Evolutionary conservation across 2,329 filamentous ascomycete species (phyloP).

Genomic region (Talaromyces sp.): DNA sequence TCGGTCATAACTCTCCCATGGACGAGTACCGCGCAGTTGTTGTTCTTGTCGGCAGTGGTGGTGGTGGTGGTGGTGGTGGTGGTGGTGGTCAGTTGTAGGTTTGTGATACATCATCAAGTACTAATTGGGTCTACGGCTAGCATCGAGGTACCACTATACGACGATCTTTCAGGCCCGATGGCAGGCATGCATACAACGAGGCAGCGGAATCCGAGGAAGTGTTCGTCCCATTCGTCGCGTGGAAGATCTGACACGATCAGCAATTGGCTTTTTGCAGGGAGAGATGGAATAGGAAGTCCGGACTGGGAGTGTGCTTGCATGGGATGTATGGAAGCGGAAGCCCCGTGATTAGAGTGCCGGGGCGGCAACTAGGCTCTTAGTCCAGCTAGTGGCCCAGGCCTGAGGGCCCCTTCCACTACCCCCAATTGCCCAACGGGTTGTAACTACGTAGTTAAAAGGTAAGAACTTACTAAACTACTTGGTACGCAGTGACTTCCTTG

Average conservation of each 20-base stretch:
- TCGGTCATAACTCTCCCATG: not conserved
- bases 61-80: not conserved
- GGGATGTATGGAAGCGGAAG: not conserved
- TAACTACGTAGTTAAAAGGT: too few relatives aligned
- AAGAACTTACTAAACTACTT: too few relatives aligned
- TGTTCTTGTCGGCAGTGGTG: not conserved
- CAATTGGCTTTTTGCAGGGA: not conserved
- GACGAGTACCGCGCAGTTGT: not conserved
- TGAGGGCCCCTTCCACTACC: not conserved
- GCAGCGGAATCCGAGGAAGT: not conserved
- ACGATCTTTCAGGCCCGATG: not conserved
- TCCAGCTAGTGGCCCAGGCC: not conserved
- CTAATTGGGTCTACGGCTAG: not conserved
- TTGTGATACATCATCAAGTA: not conserved
- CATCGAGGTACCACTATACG: not conserved
- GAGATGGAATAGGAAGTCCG: not conserved
- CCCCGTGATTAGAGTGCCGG: not conserved
- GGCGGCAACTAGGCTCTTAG: slow-evolving; percentile 1
- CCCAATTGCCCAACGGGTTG: too few relatives aligned
- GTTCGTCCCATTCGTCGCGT: not conserved
- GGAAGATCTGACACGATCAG: not conserved
- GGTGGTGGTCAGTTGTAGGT: not conserved
- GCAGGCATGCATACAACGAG: not conserved
- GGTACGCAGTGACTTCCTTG: too few relatives aligned
- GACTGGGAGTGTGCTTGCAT: not conserved